Conservation (phyloP, 352 stramenopile species). For the Pythium apleroticum region DNA sequence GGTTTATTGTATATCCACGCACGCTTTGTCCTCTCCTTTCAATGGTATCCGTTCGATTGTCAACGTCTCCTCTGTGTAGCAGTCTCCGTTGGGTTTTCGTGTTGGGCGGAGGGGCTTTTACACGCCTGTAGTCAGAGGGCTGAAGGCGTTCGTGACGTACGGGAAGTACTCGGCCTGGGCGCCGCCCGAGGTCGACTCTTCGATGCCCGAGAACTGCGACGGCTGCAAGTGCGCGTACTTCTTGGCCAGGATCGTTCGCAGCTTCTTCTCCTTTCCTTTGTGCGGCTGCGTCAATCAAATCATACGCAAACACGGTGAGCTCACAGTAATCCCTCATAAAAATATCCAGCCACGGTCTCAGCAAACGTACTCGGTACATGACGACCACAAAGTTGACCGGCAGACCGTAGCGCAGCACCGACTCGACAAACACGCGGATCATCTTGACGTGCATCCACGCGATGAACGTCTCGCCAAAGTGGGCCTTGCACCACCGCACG, state of each 20-base stretch:
- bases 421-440: constrained; percentile 97
- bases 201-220: constrained; percentile 76
- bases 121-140: constrained; percentile 40
- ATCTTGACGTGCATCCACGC: constrained; percentile 99
- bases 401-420: constrained; percentile 96
- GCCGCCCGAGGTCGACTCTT: constrained; percentile 59
- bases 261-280: constrained; percentile 80
- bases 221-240: constrained; percentile 86
- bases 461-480: constrained; percentile 98
- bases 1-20: constrained; percentile 19
- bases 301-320: too few species aligned
- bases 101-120: neutral
- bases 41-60: neutral
- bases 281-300: constrained; percentile 45
- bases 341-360: too few species aligned
- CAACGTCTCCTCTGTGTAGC: neutral
- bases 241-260: constrained; percentile 73
- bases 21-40: constrained; percentile 10
- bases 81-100: neutral
- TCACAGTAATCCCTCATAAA: too few species aligned
- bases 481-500: constrained; percentile 97
- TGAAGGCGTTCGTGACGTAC: constrained; percentile 84
- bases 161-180: constrained; percentile 74
- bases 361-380: constrained; percentile 70
- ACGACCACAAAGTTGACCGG: constrained; percentile 94